Conservation (phyloP, 148 eudicot species). For the Polygonum aviculare region DNA sequence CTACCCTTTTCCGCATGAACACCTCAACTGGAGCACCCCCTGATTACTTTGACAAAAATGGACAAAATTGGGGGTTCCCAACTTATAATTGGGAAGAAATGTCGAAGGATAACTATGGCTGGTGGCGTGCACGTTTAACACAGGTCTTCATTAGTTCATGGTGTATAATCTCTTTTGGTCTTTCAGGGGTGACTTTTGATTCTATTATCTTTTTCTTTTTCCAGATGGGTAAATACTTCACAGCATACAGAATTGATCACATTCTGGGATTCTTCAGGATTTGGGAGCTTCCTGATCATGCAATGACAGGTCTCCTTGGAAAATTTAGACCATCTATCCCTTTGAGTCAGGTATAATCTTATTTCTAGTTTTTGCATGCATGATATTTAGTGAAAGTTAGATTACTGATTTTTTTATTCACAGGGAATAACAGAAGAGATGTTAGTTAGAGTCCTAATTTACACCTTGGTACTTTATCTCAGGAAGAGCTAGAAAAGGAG, state of each 20-base stretch:
- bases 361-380: background rate
- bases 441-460: background rate
- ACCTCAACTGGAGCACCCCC: slow-evolving; percentile 99
- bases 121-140: slow-evolving; percentile 97
- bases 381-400: background rate
- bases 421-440: background rate
- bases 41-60: slow-evolving; percentile 98
- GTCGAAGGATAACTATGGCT: slow-evolving; percentile 94
- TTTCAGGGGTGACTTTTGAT: background rate
- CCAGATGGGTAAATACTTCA: slow-evolving; percentile 94
- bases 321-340: slow-evolving; percentile 95
- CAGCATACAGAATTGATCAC: slow-evolving; percentile 94
- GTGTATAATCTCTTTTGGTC: background rate
- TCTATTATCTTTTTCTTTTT: background rate
- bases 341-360: slow-evolving; percentile 56
- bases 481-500: slow-evolving; percentile 94
- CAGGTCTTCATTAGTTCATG: slow-evolving; percentile 45
- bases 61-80: slow-evolving; percentile 98
- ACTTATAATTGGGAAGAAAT: slow-evolving; percentile 99
- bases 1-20: slow-evolving; percentile 89
- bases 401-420: background rate
- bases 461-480: background rate
- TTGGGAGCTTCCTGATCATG: slow-evolving; percentile 98
- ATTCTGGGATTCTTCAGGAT: slow-evolving; percentile 96
- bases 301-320: slow-evolving; percentile 90